A percentile compares a stretch with the other conserved stretches of the same genome.
Evolutionary conservation across 208 protist genomes (phyloP).

Genomic region (Endotrypanum monterogeii): DNA sequence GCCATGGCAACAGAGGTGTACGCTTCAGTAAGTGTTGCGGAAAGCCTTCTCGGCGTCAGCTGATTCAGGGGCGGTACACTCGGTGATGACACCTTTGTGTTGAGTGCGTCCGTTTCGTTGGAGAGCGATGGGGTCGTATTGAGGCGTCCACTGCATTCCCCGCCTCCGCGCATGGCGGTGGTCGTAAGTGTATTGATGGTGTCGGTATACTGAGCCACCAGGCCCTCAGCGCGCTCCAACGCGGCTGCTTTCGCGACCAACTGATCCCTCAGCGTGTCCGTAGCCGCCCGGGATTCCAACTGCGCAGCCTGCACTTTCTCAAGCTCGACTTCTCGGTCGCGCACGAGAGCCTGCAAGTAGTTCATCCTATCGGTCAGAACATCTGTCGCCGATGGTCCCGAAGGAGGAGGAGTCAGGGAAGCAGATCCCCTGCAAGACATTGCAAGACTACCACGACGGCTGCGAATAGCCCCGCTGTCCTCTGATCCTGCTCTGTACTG

Average conservation of each 20-base stretch:
- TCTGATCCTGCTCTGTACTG: constrained; percentile 15
- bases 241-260: constrained; percentile 16
- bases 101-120: neutral
- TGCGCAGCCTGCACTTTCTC: constrained; percentile 14
- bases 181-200: constrained; percentile 12
- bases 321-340: constrained; percentile 36
- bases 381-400: constrained; percentile 8
- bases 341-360: constrained; percentile 33
- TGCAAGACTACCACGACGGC: constrained; percentile 1
- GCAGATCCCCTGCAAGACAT: neutral
- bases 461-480: neutral
- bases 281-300: constrained; percentile 5
- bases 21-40: neutral
- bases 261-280: constrained; percentile 22
- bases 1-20: neutral
- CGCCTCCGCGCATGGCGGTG: neutral
- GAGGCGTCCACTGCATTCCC: neutral
- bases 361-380: constrained; percentile 30
- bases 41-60: neutral
- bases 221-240: constrained; percentile 14
- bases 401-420: neutral
- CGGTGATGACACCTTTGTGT: neutral
- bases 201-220: constrained; percentile 24
- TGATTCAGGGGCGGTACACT: neutral
- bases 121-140: neutral